These are phyloP conservation scores for Metschnikowia shivogae DNA, from an alignment of 805 yeast species.

Conservation along the genomic window DNA sequence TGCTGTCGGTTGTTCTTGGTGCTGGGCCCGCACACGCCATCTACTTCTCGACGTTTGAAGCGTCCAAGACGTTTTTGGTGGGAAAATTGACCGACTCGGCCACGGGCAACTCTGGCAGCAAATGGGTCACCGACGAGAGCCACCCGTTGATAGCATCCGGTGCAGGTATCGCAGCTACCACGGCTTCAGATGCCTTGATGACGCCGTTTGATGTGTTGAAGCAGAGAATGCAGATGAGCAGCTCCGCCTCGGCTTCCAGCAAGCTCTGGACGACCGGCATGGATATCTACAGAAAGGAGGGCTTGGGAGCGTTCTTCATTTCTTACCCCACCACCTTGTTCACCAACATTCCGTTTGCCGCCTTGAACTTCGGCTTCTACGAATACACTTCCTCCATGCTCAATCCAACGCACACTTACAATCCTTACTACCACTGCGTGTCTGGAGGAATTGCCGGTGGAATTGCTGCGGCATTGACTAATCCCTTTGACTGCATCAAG, in stretches of 20 bases:
- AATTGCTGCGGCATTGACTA: slow-evolving; percentile 88
- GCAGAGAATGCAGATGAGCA: slow-evolving; percentile 78
- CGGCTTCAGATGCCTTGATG: slow-evolving; percentile 93
- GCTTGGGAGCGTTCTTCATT: slow-evolving; percentile 76
- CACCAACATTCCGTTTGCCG: slow-evolving; percentile 93
- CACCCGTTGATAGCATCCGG: slow-evolving; percentile 80
- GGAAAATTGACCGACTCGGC: slow-evolving; percentile 34
- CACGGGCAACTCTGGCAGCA: slow-evolving; percentile 30
- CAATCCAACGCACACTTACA: slow-evolving; percentile 75
- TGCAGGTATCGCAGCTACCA: slow-evolving; percentile 90
- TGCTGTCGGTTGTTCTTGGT: slow-evolving; percentile 84
- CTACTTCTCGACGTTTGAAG: slow-evolving; percentile 91
- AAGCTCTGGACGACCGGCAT: slow-evolving; percentile 37
- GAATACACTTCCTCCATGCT: slow-evolving; percentile 75
- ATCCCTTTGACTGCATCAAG: slow-evolving; percentile 91
- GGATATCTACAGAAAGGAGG: slow-evolving; percentile 56
- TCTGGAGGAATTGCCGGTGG: slow-evolving; percentile 96
- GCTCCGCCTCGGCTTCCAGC: slow-evolving; percentile 21
- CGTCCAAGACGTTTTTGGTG: slow-evolving; percentile 57
- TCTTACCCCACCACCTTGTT: slow-evolving; percentile 92
- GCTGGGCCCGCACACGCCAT: slow-evolving; percentile 99
- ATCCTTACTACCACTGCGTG: slow-evolving; percentile 87
- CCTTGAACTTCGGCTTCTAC: slow-evolving; percentile 87
- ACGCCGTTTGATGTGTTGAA: slow-evolving; percentile 94
- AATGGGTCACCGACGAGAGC: slow-evolving; percentile 54